phyloP scores from a whole-genome alignment of 164 flowering plant species.

The Vitis amurensis region DNA sequence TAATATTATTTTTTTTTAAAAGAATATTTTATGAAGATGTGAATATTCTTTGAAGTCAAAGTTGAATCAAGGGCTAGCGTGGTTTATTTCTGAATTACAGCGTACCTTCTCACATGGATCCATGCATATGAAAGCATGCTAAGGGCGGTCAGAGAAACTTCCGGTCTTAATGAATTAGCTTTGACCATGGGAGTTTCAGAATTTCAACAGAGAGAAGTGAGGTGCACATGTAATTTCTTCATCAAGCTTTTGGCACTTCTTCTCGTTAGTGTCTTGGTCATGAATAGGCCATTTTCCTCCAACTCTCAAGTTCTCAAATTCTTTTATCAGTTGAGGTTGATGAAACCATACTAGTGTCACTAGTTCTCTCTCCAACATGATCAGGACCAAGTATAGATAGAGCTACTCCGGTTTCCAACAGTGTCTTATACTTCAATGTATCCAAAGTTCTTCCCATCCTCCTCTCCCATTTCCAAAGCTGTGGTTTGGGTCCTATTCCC shows the following conservation, averaged over 20 bases:
- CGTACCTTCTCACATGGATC: slow-evolving; percentile 76
- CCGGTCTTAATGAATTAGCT: slow-evolving; percentile 36
- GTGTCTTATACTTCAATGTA: too few species aligned
- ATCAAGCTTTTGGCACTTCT: slow-evolving; percentile 67
- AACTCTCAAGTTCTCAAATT: slow-evolving; percentile 26
- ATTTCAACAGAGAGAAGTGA: slow-evolving; percentile 47
- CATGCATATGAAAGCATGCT: slow-evolving; percentile 74
- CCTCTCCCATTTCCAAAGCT: too few species aligned
- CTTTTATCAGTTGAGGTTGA: slow-evolving; percentile 22
- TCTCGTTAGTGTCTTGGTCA: slow-evolving; percentile 28
- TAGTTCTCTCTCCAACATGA: slow-evolving; percentile 43
- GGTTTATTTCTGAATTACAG: background rate
- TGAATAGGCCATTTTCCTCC: slow-evolving; percentile 61
- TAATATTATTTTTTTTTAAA: too few species aligned
- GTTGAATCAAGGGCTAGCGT: too few species aligned
- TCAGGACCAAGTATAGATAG: slow-evolving; percentile 56
- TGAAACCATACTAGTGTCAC: slow-evolving; percentile 5
- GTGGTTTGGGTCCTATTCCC: too few species aligned
- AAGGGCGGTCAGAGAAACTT: slow-evolving; percentile 65
- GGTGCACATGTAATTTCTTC: slow-evolving; percentile 34
- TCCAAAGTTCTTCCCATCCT: too few species aligned
- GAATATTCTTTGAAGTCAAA: too few species aligned
- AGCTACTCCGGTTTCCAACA: slow-evolving; percentile 73
- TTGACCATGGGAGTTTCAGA: slow-evolving; percentile 42
- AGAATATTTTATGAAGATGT: too few species aligned